Evolutionary conservation across 164 flowering plant species (phyloP).

Genomic region (Umbellularia californica): DNA sequence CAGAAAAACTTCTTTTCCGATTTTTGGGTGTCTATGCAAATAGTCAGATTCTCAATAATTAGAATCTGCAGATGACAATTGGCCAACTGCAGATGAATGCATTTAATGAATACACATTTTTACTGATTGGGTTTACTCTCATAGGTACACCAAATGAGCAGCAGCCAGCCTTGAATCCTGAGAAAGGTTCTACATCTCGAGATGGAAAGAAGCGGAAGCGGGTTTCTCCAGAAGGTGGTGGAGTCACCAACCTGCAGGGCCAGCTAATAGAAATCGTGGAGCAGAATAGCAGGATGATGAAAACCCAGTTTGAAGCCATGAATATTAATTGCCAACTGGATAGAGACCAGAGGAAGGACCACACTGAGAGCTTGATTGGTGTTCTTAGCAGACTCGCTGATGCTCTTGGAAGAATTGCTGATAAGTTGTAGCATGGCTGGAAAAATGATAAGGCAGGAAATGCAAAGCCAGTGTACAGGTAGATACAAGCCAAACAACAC

Average conservation of each 20-base stretch:
- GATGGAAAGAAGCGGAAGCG: constrained; percentile 61
- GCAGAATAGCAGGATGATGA: constrained; percentile 51
- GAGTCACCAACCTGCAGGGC: constrained; percentile 33
- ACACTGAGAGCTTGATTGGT: constrained; percentile 46
- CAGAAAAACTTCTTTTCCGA: neutral
- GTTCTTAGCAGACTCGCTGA: constrained; percentile 82
- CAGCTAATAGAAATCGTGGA: constrained; percentile 59
- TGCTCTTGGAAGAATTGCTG: constrained; percentile 74
- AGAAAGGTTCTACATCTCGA: constrained; percentile 46
- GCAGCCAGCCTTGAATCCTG: constrained; percentile 36
- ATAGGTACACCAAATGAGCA: constrained; percentile 43
- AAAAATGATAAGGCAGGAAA: neutral
- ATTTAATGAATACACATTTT: neutral
- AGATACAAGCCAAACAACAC: neutral
- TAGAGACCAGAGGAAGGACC: constrained; percentile 64
- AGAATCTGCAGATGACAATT: neutral
- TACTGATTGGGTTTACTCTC: neutral
- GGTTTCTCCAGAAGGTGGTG: constrained; percentile 26
- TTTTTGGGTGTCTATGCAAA: neutral
- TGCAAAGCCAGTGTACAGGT: constrained; percentile 22
- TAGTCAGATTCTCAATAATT: neutral
- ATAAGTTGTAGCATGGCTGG: constrained; percentile 45
- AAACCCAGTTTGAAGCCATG: constrained; percentile 68
- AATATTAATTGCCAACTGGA: constrained; percentile 52
- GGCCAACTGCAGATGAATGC: neutral